Evolutionary conservation across 1,139 yeast genomes (phyloP).

Genomic region (Blastobotrys persicus): DNA sequence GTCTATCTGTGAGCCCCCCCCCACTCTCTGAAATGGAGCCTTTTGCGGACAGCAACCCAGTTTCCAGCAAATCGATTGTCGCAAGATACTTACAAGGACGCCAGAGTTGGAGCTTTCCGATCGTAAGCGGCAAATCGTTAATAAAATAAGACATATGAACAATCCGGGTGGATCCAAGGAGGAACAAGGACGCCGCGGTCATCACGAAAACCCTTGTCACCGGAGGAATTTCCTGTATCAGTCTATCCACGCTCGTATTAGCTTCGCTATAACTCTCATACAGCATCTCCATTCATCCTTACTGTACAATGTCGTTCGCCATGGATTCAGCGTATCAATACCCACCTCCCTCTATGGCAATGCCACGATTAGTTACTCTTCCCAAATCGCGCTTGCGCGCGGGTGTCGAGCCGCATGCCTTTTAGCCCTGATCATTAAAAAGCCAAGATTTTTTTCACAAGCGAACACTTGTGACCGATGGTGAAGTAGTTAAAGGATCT

Average conservation of each 20-base stretch:
- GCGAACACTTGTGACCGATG: background rate
- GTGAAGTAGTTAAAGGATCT: background rate
- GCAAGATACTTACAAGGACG: conserved; percentile 35
- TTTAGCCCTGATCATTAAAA: background rate
- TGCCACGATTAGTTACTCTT: no score
- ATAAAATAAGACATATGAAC: conserved; percentile 24
- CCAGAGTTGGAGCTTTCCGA: conserved; percentile 33
- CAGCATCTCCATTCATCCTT: background rate
- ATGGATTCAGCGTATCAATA: background rate
- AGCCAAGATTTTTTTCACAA: background rate
- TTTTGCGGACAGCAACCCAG: background rate
- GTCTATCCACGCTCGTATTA: conserved; percentile 13
- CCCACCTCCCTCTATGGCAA: no score
- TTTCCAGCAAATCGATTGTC: background rate
- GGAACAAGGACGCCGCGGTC: conserved; percentile 25
- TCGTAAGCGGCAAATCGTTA: conserved; percentile 32
- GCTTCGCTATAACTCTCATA: background rate
- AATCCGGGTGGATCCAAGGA: conserved; percentile 25
- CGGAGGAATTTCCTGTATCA: conserved; percentile 29
- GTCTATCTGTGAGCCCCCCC: no score
- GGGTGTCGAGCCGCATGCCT: background rate
- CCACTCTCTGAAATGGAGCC: background rate
- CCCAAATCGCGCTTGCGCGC: background rate
- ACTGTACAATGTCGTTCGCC: conserved; percentile 16
- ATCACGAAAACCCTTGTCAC: conserved; percentile 32